A percentile compares a stretch with the other conserved stretches of the same genome.
These are phyloP conservation scores for Phyllachora maydis DNA, from an alignment of 2,329 filamentous ascomycete genomes.

Conservation along the genomic window DNA sequence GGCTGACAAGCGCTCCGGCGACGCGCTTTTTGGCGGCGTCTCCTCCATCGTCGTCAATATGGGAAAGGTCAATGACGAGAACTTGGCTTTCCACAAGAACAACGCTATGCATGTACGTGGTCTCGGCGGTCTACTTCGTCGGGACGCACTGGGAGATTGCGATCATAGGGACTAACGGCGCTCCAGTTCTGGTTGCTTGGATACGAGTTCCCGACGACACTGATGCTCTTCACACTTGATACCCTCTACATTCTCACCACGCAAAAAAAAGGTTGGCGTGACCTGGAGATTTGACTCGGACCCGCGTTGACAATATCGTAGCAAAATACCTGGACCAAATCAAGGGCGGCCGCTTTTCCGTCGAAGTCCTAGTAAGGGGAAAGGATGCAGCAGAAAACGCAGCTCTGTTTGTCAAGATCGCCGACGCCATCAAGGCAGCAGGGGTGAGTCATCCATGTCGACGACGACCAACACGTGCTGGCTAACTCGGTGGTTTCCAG, in stretches of 20 bases:
- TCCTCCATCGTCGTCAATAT: constrained; percentile 77
- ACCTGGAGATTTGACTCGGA: no score
- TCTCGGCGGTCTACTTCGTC: constrained; percentile 1
- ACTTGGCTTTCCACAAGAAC: constrained; percentile 77
- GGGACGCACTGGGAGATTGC: no score
- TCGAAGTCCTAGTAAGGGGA: constrained; percentile 79
- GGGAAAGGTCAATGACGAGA: constrained; percentile 88
- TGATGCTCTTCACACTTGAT: constrained; percentile 82
- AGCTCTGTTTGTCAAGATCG: constrained; percentile 68
- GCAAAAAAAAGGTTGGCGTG: constrained; percentile 66
- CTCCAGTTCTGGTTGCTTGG: constrained; percentile 91
- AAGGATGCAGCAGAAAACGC: constrained; percentile 86
- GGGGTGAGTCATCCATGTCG: constrained; percentile 38
- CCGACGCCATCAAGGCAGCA: constrained; percentile 69
- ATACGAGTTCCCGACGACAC: constrained; percentile 92
- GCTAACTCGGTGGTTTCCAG: constrained; percentile 17
- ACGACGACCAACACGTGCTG: constrained; percentile 1
- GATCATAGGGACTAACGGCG: constrained; percentile 3
- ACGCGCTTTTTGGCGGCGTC: constrained; percentile 68
- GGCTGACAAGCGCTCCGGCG: constrained; percentile 75
- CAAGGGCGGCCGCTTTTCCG: constrained; percentile 77
- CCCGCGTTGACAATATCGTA: constrained; percentile 20
- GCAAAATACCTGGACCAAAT: constrained; percentile 84
- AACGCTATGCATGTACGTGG: constrained; percentile 78
- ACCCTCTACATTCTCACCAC: constrained; percentile 85